Conservation (phyloP, 805 yeast genomes). For the Debaryomyces tyrocola region DNA sequence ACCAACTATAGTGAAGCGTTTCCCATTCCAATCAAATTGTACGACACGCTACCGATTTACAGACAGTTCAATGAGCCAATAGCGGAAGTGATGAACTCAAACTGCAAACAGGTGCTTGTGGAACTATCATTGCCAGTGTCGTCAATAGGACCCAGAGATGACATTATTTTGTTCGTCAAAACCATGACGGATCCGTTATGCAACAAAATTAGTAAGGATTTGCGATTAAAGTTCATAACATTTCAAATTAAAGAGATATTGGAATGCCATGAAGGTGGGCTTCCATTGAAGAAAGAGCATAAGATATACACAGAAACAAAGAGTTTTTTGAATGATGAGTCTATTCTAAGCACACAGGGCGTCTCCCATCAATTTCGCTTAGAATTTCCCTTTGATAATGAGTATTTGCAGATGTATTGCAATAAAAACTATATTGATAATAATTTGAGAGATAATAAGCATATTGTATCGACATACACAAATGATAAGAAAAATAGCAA, state of each 20-base stretch:
- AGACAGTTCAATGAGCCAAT: constrained; percentile 56
- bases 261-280: constrained; percentile 53
- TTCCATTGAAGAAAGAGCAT: constrained; percentile 47
- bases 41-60: constrained; percentile 56
- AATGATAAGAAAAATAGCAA: constrained; percentile 23
- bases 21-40: constrained; percentile 55
- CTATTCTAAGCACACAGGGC: constrained; percentile 27
- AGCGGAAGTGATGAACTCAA: constrained; percentile 41
- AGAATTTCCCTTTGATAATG: constrained; percentile 35
- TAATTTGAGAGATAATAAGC: constrained; percentile 2
- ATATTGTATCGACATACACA: constrained; percentile 13
- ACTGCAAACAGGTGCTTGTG: constrained; percentile 49
- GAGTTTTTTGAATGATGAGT: constrained; percentile 20
- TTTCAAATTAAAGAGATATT: constrained; percentile 54
- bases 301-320: constrained; percentile 35
- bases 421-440: neutral
- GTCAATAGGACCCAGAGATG: constrained; percentile 61
- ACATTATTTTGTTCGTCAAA: constrained; percentile 37
- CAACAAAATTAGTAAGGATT: constrained; percentile 26
- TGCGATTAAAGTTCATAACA: constrained; percentile 44
- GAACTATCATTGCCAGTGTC: constrained; percentile 49
- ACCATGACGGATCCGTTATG: constrained; percentile 40
- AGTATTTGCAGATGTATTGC: constrained; percentile 27
- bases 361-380: constrained; percentile 21
- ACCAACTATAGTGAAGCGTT: constrained; percentile 32